These are phyloP conservation scores for Prunus dulcis DNA, from an alignment of 306 rosid genomes.

Conservation along the genomic window DNA sequence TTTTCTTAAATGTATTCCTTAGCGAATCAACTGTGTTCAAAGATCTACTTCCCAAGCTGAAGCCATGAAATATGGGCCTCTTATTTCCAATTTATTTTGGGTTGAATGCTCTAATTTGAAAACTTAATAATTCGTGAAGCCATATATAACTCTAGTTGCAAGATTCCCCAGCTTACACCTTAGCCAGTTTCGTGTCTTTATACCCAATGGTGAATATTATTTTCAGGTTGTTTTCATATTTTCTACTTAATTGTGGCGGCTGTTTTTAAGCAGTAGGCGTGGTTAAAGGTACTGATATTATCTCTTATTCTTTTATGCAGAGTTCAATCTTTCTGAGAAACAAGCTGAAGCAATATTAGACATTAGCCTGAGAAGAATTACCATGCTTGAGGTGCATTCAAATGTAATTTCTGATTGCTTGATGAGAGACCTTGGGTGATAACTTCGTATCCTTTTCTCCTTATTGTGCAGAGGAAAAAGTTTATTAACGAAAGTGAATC, in stretches of 20 bases:
- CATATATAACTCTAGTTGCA: neutral
- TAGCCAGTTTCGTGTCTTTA: neutral
- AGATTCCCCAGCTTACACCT: neutral
- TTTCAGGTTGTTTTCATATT: neutral
- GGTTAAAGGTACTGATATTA: neutral
- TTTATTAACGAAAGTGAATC: conserved; percentile 70
- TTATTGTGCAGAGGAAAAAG: conserved; percentile 63
- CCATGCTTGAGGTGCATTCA: conserved; percentile 73
- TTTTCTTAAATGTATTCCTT: neutral
- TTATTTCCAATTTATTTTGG: neutral
- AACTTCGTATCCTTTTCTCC: conserved; percentile 13
- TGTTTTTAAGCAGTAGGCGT: neutral
- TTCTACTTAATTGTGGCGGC: neutral
- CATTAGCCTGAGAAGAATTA: conserved; percentile 80
- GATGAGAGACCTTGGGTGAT: neutral
- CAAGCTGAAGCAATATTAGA: conserved; percentile 97
- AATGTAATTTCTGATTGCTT: neutral
- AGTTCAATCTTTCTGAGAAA: conserved; percentile 74
- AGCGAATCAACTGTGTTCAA: neutral
- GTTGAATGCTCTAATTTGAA: neutral
- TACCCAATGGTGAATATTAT: neutral
- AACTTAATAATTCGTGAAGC: neutral
- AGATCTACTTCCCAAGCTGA: neutral
- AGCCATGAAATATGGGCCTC: neutral
- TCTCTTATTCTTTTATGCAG: conserved; percentile 37